These are phyloP conservation scores for Aspergillus tamarii DNA, from an alignment of 2,329 filamentous ascomycete genomes.

Conservation along the genomic window DNA sequence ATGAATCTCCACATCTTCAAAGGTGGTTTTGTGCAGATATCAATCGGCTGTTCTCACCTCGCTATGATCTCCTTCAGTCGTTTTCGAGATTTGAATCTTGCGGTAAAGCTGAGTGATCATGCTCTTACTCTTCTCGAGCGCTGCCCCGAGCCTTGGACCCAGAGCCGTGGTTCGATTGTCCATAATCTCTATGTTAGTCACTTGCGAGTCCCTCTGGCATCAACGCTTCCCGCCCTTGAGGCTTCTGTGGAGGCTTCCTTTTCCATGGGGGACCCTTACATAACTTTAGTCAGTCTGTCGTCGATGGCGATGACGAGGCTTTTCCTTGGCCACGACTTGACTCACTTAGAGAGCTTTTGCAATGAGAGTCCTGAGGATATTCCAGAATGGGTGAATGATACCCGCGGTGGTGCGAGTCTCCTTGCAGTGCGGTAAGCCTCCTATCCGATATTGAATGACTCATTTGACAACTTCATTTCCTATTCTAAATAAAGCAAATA, in stretches of 20 bases:
- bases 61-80: slow-evolving; percentile 59
- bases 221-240: slow-evolving; percentile 57
- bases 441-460: background rate
- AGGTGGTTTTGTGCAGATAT: slow-evolving; percentile 60
- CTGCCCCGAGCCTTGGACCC: slow-evolving; percentile 57
- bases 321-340: slow-evolving; percentile 60
- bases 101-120: slow-evolving; percentile 56
- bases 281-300: slow-evolving; percentile 62
- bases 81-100: slow-evolving; percentile 61
- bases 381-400: slow-evolving; percentile 59
- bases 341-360: slow-evolving; percentile 61
- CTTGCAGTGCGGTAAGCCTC: slow-evolving; percentile 48
- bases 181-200: slow-evolving; percentile 67
- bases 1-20: slow-evolving; percentile 58
- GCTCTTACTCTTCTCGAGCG: slow-evolving; percentile 56
- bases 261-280: slow-evolving; percentile 61
- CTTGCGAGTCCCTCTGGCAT: slow-evolving; percentile 55
- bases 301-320: slow-evolving; percentile 61
- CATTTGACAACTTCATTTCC: background rate
- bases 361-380: slow-evolving; percentile 60
- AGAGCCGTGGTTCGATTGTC: slow-evolving; percentile 59
- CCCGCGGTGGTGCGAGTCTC: slow-evolving; percentile 63
- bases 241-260: slow-evolving; percentile 59
- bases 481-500: background rate
- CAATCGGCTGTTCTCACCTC: slow-evolving; percentile 62